phyloP scores from a whole-genome alignment of 331 rosid genomes.

The Arachis monticola region DNA sequence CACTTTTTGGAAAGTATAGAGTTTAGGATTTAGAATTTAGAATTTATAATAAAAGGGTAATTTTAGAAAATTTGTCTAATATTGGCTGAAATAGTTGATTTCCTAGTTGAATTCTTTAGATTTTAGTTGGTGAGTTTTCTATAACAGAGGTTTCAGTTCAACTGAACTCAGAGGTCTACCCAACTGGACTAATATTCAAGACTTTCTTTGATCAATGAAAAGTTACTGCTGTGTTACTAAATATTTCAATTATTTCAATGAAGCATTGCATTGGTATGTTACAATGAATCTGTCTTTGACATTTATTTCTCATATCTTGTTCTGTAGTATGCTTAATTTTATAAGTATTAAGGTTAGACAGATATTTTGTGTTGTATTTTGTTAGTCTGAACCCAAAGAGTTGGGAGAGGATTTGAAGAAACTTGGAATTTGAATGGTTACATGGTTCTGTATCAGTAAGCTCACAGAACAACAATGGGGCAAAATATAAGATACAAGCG shows the following conservation, averaged over 20 bases:
- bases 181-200: constrained; percentile 7
- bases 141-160: constrained; percentile 21
- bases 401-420: background rate
- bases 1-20: no score
- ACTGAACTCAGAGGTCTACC: constrained; percentile 24
- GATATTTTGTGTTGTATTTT: constrained; percentile 7
- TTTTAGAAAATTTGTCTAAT: no score
- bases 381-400: background rate
- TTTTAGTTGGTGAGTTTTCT: background rate
- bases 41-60: no score
- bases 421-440: background rate
- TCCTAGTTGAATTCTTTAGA: background rate
- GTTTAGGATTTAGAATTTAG: no score
- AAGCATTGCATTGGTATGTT: constrained; percentile 1
- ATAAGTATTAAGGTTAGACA: constrained; percentile 10
- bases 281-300: constrained; percentile 3
- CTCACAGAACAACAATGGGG: background rate
- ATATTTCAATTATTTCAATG: constrained; percentile 10
- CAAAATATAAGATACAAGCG: background rate
- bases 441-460: background rate
- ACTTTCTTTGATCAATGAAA: constrained; percentile 21
- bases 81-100: no score
- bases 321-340: constrained; percentile 6
- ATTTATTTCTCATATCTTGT: background rate
- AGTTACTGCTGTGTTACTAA: constrained; percentile 17